phyloP scores from a whole-genome alignment of 2,329 filamentous ascomycete genomes.

The Diaporthe citrichinensis region DNA sequence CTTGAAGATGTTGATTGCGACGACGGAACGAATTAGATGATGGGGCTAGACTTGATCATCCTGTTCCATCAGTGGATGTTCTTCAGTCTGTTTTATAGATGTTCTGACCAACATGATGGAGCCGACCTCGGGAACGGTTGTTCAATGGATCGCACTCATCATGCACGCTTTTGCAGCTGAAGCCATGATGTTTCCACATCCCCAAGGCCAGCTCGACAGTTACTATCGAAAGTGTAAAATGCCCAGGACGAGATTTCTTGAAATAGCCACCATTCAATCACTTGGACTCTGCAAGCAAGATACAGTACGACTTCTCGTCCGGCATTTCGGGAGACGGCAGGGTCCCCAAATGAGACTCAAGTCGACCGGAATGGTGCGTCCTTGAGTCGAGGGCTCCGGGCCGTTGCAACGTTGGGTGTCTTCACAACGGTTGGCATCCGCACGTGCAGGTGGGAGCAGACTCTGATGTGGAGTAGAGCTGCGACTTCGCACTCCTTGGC shows the following conservation, averaged over 20 bases:
- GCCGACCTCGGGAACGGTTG: not conserved
- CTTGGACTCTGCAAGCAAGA: not conserved
- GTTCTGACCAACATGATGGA: not conserved
- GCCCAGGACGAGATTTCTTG: not conserved
- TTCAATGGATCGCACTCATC: too few species aligned
- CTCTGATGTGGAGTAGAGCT: not conserved
- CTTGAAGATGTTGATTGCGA: not conserved
- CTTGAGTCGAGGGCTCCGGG: slow-evolving; percentile 14
- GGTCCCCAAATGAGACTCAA: not conserved
- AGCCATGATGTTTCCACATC: not conserved
- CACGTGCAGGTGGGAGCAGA: slow-evolving; percentile 20
- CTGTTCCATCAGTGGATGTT: not conserved
- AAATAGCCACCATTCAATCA: slow-evolving; percentile 14
- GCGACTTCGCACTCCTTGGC: slow-evolving; percentile 14
- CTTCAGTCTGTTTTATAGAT: not conserved
- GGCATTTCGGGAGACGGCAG: not conserved
- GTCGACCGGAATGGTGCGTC: not conserved
- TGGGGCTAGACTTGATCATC: not conserved
- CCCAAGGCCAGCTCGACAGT: not conserved
- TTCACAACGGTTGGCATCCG: slow-evolving; percentile 8
- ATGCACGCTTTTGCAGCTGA: not conserved
- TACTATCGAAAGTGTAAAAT: slow-evolving; percentile 26
- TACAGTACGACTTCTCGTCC: slow-evolving; percentile 6
- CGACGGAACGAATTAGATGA: not conserved
- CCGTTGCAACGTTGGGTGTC: slow-evolving; percentile 2